Evolutionary conservation across 2,329 filamentous ascomycete species (phyloP).

Genomic region (Sclerotinia borealis): DNA sequence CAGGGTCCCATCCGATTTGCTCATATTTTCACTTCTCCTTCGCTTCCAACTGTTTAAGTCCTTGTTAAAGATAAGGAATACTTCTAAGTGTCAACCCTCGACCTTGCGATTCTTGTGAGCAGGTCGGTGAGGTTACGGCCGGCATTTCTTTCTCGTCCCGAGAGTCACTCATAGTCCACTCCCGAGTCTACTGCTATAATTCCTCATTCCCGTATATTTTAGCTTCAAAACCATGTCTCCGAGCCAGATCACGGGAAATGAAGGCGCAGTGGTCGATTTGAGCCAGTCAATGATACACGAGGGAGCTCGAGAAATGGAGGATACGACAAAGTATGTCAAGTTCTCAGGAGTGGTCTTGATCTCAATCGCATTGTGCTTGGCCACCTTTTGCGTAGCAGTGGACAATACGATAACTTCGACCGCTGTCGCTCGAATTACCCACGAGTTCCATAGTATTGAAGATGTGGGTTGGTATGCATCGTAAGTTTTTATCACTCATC

Average conservation of each 20-base stretch:
- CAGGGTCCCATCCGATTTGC: no score
- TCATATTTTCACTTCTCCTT: no score
- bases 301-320: not conserved
- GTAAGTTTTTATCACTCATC: not conserved
- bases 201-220: not conserved
- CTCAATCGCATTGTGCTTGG: not conserved
- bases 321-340: not conserved
- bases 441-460: not conserved
- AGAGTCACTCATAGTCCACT: not conserved
- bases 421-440: not conserved
- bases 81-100: no score
- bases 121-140: not conserved
- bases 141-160: not conserved
- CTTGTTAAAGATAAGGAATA: no score
- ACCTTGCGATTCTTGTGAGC: no score
- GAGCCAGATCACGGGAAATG: not conserved
- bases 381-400: not conserved
- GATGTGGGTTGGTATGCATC: slow-evolving; percentile 14
- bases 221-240: not conserved
- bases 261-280: not conserved
- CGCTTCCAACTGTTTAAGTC: no score
- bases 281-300: not conserved
- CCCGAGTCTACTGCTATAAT: not conserved
- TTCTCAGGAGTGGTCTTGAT: not conserved
- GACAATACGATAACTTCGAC: not conserved